Base-by-base conservation (phyloP, 768 basidiomycete genomes). In the Boletus rufocinnamomeus region DNA sequence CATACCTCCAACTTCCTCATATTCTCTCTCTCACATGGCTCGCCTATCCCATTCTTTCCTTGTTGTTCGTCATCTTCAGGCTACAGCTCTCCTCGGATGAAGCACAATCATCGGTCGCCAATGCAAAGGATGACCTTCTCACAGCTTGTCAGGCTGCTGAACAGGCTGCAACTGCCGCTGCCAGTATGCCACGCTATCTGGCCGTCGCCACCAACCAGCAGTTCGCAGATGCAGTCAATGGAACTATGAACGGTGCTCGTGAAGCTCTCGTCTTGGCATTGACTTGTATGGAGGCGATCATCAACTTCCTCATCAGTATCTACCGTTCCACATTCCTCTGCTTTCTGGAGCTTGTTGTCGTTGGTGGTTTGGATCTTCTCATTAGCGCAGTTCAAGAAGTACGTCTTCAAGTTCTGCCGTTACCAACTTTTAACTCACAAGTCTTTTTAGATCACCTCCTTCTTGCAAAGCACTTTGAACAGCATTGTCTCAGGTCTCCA, bases 251-350 rank as follows among this genome's bases (percentile, higher is more conserved):
- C 54, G 91, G 81, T 25, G 88, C 93, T 19, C 87, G 91, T 23
- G 84, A 79, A 11, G 82, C 88, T 7, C 80, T 97, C 52, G 76
- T 89, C 37, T 75, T 92, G 41, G 75, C 91, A 3, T 76, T 98
- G 56, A 96, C 91, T 0, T 78, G 86, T 38, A 88, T 96, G 84
- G 93, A 97, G 69, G 86, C 80, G 1, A 82, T 95, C 66, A 87
- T 95, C 74, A 93, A 91, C 66, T 98, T 98, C 73, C 83, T 97
- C 62, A 83, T 98, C 63, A 89, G 93, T 74, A 84, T 88, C 47
- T 98, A 97, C 70, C 88, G 95, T 41, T 95, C 94, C 4, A 91
- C 95, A 4, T 87, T 96, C 67, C 81, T 99, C 52, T 99, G 96
- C 72, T 94, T 97, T 64, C 76, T 97, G 62, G 94, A 98, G 73